Percentiles rank a stretch among this genome's conserved stretches.
Conservation (phyloP, 371 early-diverging fungal species). For the Apophysomyces variabilis region DNA sequence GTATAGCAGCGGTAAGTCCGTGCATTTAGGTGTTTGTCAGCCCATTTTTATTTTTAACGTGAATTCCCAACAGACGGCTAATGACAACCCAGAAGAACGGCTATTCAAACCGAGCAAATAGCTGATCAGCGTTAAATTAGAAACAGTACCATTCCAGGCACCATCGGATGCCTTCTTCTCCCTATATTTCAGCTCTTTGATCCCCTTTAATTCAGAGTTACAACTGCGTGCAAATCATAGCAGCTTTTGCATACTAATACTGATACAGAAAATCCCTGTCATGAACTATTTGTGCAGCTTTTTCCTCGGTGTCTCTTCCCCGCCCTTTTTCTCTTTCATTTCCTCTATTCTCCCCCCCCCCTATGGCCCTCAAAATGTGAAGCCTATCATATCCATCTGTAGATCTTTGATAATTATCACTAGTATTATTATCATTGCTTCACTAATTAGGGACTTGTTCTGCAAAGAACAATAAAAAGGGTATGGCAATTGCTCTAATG, state of each 20-base stretch:
- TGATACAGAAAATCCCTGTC: no score
- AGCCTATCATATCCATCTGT: not conserved
- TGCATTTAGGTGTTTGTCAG: conserved; percentile 1
- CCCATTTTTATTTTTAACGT: conserved; percentile 5
- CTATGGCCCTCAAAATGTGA: not conserved
- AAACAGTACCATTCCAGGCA: no score
- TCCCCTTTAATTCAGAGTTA: no score
- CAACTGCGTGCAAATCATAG: no score
- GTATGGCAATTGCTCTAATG: not conserved
- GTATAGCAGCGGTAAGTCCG: not conserved
- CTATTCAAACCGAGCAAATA: no score
- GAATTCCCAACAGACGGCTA: not conserved
- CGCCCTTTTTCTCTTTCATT: no score
- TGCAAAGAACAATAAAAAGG: not conserved
- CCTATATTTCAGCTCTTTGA: no score
- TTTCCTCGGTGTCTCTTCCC: no score
- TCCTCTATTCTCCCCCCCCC: not conserved
- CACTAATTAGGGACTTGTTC: not conserved
- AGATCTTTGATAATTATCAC: not conserved
- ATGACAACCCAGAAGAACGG: not conserved
- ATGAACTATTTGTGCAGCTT: no score
- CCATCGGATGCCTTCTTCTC: no score
- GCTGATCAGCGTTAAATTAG: no score
- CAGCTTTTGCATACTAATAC: no score
- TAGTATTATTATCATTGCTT: not conserved